A percentile compares a stretch with the other conserved stretches of the same genome.
These are phyloP conservation scores for Tuber microsphaerosporum DNA, from an alignment of 495 filamentous ascomycete species.

Conservation along the genomic window DNA sequence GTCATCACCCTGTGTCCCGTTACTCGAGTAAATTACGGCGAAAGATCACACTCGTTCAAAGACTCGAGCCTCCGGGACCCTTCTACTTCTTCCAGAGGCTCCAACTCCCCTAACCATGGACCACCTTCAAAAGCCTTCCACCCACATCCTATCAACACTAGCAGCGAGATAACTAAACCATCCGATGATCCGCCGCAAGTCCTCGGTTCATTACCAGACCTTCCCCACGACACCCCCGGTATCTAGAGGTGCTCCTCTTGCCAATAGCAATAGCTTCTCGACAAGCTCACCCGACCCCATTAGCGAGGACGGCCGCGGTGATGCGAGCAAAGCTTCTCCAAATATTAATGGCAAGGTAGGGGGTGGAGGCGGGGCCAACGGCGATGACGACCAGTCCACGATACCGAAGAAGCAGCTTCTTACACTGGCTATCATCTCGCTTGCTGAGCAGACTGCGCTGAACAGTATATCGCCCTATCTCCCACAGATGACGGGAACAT, in stretches of 20 bases:
- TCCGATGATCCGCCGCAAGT: constrained; percentile 22
- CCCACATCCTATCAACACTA: neutral
- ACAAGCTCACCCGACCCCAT: constrained; percentile 4
- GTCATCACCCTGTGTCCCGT: neutral
- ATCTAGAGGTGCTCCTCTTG: constrained; percentile 58
- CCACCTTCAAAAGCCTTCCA: neutral
- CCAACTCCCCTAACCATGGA: neutral
- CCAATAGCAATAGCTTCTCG: constrained; percentile 27
- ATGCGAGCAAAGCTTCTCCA: constrained; percentile 43
- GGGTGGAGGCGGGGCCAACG: neutral
- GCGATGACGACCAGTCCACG: constrained; percentile 50
- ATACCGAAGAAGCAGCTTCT: constrained; percentile 75
- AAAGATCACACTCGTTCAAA: constrained; percentile 5
- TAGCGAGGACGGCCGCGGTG: constrained; percentile 13
- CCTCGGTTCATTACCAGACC: constrained; percentile 78
- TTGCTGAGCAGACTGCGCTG: constrained; percentile 90
- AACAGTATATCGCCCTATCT: constrained; percentile 97
- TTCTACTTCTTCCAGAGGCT: neutral
- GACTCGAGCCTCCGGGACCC: neutral
- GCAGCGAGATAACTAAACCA: neutral
- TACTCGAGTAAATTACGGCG: neutral
- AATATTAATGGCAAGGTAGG: neutral
- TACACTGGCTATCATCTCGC: constrained; percentile 76
- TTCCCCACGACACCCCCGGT: constrained; percentile 86
- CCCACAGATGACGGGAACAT: constrained; percentile 79